These are phyloP conservation scores for Teratosphaeria destructans DNA, from an alignment of 2,329 filamentous ascomycete genomes.

Conservation along the genomic window DNA sequence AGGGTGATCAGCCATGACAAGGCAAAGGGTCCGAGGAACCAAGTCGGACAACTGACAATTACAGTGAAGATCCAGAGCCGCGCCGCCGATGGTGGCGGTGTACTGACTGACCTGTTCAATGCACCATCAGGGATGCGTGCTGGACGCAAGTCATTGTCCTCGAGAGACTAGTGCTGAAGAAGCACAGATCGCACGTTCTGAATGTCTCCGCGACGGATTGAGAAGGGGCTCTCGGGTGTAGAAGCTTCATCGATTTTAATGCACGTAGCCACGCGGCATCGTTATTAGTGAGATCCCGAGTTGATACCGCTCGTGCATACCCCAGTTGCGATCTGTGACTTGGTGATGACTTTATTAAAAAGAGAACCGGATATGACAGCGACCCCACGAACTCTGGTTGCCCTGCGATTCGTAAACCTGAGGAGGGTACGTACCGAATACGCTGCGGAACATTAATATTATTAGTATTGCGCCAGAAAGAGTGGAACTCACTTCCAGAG, in stretches of 20 bases:
- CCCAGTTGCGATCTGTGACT: background rate
- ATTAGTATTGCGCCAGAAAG: background rate
- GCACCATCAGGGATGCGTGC: slow-evolving; percentile 15
- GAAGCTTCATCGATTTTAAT: slow-evolving; percentile 2
- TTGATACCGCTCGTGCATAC: background rate
- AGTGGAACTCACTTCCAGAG: slow-evolving; percentile 2
- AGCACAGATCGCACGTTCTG: slow-evolving; percentile 18
- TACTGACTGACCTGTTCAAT: slow-evolving; percentile 8
- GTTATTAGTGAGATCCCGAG: background rate
- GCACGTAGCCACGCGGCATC: background rate
- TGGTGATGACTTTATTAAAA: background rate
- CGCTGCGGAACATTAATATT: background rate
- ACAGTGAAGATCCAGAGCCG: background rate
- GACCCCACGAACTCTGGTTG: background rate
- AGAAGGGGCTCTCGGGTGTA: background rate
- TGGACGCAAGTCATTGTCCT: slow-evolving; percentile 19
- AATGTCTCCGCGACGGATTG: slow-evolving; percentile 1
- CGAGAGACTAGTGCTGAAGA: slow-evolving; percentile 6
- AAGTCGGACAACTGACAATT: background rate
- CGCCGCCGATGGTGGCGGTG: slow-evolving; percentile 3
- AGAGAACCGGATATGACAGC: background rate
- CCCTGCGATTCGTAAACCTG: background rate
- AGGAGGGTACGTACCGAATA: background rate
- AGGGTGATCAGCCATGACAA: background rate
- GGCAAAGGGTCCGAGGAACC: background rate